Conservation (phyloP, 192 early-diverging fungal genomes). For the Podila epigama region DNA sequence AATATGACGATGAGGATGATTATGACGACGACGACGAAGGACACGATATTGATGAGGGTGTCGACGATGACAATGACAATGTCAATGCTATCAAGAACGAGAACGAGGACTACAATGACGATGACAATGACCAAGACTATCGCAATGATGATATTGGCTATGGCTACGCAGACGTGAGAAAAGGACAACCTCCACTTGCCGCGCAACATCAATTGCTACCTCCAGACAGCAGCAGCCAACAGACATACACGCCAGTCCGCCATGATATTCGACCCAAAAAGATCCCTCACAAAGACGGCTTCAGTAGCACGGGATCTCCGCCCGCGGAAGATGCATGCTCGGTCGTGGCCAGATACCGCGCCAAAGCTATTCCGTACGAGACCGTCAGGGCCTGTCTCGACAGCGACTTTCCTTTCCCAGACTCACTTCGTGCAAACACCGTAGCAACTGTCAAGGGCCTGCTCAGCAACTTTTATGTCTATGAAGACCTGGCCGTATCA, state of each 20-base stretch:
- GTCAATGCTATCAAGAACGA: background rate
- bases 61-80: background rate
- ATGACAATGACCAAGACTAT: too few species aligned
- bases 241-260: background rate
- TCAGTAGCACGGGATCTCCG: too few species aligned
- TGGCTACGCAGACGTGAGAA: too few species aligned
- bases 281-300: too few species aligned
- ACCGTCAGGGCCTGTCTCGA: slow-evolving; percentile 19
- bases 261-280: slow-evolving; percentile 4
- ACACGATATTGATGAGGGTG: background rate
- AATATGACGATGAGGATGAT: background rate
- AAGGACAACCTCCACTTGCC: too few species aligned
- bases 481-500: slow-evolving; percentile 16
- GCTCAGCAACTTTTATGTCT: slow-evolving; percentile 23
- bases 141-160: too few species aligned
- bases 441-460: slow-evolving; percentile 18
- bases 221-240: too few species aligned
- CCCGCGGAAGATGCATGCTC: slow-evolving; percentile 18
- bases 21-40: background rate
- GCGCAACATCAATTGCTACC: too few species aligned
- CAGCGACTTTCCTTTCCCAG: slow-evolving; percentile 13
- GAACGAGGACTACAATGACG: background rate
- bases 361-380: slow-evolving; percentile 8
- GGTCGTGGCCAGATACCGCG: background rate
- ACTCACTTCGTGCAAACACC: slow-evolving; percentile 7